Evolutionary conservation across 2,329 filamentous ascomycete genomes (phyloP), one percentile per base, ranked within the genome.

Genomic region (Phyllosticta paracitricarpa): DNA sequence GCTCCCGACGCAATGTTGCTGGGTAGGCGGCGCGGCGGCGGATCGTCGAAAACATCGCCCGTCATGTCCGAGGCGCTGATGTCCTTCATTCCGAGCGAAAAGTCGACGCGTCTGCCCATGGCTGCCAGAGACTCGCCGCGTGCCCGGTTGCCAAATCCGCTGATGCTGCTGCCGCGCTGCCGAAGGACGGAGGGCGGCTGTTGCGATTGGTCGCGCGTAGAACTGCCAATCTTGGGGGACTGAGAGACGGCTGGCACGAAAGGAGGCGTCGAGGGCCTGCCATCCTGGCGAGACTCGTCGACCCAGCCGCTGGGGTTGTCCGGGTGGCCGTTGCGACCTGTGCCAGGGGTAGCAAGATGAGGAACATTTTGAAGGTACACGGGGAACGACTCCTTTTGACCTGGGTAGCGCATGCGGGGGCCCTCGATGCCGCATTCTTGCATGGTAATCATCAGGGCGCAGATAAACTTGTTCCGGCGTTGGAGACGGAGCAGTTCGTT

Each of bases 401-500:
- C 87, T 58, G 88, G 86, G 74, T 82, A 83, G 68, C 87, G 85
- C 78, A 87, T 85, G 68, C 85, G 84, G 53, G 91, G 91, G 60
- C 89, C 89, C 79, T 96, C 89, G 71, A 96, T 94, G 62, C 90
- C 90, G 58, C 93, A 81, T 61, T 90, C 85, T 64, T 89, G 83
- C 79, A 97, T 91, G 61, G 89, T 85, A 48, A 89, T 80, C 88
- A 96, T 96, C 69, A 97, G 79, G 64, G 94, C 91, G 65, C 89
- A 91, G 66, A 95, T 91, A 74, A 97, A 96, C 71, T 92, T 94
- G 80, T 97, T 97, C 68, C 94, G 89, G 19, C 93, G 85, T 67
- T 89, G 89, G 2, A 97, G 82, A 76, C 93, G 91, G 25, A 97
- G 81, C 54, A 95, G 80, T 72, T 97, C 93, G 71, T 97, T 97